A percentile compares a stretch with the other conserved stretches of the same genome.
These are phyloP conservation scores for Pyricularia pennisetigena DNA, from an alignment of 2,329 filamentous ascomycete genomes.

Conservation along the genomic window DNA sequence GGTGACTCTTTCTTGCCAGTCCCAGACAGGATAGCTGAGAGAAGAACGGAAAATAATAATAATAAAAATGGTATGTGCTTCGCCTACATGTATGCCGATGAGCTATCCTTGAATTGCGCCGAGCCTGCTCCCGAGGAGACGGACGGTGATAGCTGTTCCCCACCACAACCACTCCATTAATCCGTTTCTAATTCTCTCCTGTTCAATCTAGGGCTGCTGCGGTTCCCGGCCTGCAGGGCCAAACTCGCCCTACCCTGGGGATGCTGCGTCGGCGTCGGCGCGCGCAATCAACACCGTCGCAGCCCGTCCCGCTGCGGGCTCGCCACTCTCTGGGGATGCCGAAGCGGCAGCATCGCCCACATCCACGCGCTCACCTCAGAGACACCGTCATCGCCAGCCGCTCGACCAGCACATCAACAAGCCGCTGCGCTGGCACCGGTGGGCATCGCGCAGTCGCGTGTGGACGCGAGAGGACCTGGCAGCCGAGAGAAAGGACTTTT, in stretches of 20 bases:
- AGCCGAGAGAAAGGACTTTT: constrained; percentile 71
- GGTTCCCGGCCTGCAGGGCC: constrained; percentile 41
- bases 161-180: background rate
- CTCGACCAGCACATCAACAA: constrained; percentile 60
- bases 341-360: constrained; percentile 12
- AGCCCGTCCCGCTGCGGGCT: constrained; percentile 20
- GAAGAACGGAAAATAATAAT: background rate
- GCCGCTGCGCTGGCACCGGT: constrained; percentile 55
- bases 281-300: constrained; percentile 39
- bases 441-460: constrained; percentile 49
- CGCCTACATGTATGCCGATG: background rate
- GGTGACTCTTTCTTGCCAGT: background rate
- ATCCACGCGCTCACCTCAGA: constrained; percentile 10
- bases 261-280: constrained; percentile 29
- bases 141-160: background rate
- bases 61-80: background rate
- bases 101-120: background rate
- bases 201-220: constrained; percentile 42
- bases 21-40: background rate
- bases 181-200: background rate
- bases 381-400: constrained; percentile 26
- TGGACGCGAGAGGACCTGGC: constrained; percentile 65
- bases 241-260: constrained; percentile 44
- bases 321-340: constrained; percentile 14
- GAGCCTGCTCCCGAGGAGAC: background rate